Percentiles rank a stretch among this genome's conserved stretches.
These are phyloP conservation scores for Raddia guianensis DNA, from an alignment of 176 grass and related monocot species.

Conservation along the genomic window DNA sequence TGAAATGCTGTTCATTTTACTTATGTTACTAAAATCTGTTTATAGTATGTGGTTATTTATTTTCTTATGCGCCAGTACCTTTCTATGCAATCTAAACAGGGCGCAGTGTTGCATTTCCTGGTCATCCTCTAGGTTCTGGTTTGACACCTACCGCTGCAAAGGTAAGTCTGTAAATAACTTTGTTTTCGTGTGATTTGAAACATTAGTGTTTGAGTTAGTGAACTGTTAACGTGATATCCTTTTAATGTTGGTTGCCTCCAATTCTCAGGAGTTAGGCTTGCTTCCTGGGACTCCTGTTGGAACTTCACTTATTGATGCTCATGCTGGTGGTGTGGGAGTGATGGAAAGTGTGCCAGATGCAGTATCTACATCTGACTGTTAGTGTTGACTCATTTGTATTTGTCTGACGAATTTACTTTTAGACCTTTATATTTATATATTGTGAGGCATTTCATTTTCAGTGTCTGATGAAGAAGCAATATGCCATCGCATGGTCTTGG, in stretches of 20 bases:
- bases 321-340: constrained; percentile 94
- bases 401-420: constrained; percentile 9
- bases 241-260: constrained; percentile 10
- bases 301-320: constrained; percentile 96
- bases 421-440: constrained; percentile 13
- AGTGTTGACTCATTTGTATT: constrained; percentile 26
- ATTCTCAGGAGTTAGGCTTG: constrained; percentile 78
- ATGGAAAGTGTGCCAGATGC: constrained; percentile 72
- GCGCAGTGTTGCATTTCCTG: constrained; percentile 92
- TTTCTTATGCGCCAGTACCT: constrained; percentile 28
- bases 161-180: constrained; percentile 56
- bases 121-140: constrained; percentile 95
- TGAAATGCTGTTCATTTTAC: constrained; percentile 27
- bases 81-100: constrained; percentile 58
- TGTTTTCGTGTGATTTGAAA: constrained; percentile 20
- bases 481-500: constrained; percentile 78
- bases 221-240: background rate
- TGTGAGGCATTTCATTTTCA: constrained; percentile 36
- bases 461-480: constrained; percentile 70
- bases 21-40: constrained; percentile 18
- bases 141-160: constrained; percentile 82
- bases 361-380: constrained; percentile 61
- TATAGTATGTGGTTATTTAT: constrained; percentile 7
- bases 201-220: constrained; percentile 33
- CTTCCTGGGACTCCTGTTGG: constrained; percentile 81